Evolutionary conservation across 2,329 filamentous ascomycete species (phyloP), one percentile per base, ranked within the genome.

Genomic region (Neofusicoccum umdonicola): DNA sequence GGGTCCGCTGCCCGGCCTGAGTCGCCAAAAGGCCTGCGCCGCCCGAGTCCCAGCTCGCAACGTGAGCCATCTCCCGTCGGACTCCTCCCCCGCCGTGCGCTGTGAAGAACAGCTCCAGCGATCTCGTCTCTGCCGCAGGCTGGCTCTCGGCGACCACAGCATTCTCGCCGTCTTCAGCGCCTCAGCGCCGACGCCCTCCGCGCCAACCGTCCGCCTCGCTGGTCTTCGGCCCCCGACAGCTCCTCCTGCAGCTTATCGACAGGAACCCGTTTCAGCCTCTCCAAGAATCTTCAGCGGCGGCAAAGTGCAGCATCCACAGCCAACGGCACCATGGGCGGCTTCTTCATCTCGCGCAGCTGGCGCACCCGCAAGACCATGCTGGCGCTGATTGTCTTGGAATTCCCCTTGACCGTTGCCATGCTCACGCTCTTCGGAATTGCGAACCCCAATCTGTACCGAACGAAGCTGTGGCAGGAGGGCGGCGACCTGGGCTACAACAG

Each of bases 391-490:
- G 71, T 85, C 57, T 72, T 87, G 60, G 91, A 94, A 78, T 83
- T 93, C 61, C 77, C 80, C 42, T 84, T 88, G 67, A 85, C 88
- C 27, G 81, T 94, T 64, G 84, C 87, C 15, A 79, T 85, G 57
- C 83, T 94, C 68, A 84, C 90, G 42, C 82, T 93, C 61, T 91
- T 90, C 73, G 90, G 87, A 69, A 87, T 93, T 71, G 85, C 90
- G 39, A 87, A 90, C 69, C 90, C 90, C 15, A 85, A 93, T 74
- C 82, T 88, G 62, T 93, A 89, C 76, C 86, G 90, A 52, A 88
- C 87, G 8, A 85, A 84, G 68, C 80, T 93, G 71, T 94, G 91
- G 91, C 81, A 84, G 72, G 87, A 92, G 70, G 91, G 91, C 67
- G 87, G 82, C 66, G 83, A 88, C 62, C 81, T 90, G 73, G 85